Conservation (phyloP, 192 early-diverging fungal species). For the Coemansia sp. region DNA sequence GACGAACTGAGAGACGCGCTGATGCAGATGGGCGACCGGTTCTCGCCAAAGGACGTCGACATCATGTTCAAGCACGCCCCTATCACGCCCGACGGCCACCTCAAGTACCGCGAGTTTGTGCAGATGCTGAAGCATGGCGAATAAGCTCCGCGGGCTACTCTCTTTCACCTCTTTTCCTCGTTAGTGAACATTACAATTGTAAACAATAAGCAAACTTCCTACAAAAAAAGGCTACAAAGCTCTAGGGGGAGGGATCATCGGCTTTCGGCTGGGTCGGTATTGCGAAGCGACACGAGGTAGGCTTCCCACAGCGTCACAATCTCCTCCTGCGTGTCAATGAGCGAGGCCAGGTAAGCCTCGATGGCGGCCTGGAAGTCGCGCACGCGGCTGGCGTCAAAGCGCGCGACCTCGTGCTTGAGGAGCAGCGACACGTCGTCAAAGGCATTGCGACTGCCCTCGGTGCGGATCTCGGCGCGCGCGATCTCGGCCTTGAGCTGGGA, state of each 20-base stretch:
- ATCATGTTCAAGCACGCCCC: slow-evolving; percentile 92
- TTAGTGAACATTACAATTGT: too few species aligned
- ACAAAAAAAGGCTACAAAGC: not conserved
- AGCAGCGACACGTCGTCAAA: slow-evolving; percentile 77
- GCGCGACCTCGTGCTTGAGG: slow-evolving; percentile 73
- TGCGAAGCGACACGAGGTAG: slow-evolving; percentile 47
- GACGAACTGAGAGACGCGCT: slow-evolving; percentile 84
- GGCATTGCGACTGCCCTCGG: slow-evolving; percentile 59
- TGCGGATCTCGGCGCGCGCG: slow-evolving; percentile 49
- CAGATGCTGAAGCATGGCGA: slow-evolving; percentile 88
- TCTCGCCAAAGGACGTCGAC: slow-evolving; percentile 92
- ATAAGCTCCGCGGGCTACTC: too few species aligned
- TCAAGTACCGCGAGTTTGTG: slow-evolving; percentile 94
- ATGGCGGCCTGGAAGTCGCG: slow-evolving; percentile 78
- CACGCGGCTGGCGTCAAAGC: slow-evolving; percentile 80
- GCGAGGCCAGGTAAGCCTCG: slow-evolving; percentile 71
- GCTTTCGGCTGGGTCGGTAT: slow-evolving; percentile 14
- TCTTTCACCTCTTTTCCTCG: too few species aligned
- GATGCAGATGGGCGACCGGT: slow-evolving; percentile 94
- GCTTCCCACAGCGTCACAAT: slow-evolving; percentile 61
- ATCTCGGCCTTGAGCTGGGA: slow-evolving; percentile 52
- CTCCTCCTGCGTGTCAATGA: slow-evolving; percentile 83
- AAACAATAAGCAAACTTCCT: not conserved
- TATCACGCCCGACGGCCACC: slow-evolving; percentile 71
- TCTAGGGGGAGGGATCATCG: not conserved